Percentiles rank a stretch among this genome's conserved stretches.
Evolutionary conservation across 1,139 yeast species (phyloP).

Genomic region (Candida neerlandica): DNA sequence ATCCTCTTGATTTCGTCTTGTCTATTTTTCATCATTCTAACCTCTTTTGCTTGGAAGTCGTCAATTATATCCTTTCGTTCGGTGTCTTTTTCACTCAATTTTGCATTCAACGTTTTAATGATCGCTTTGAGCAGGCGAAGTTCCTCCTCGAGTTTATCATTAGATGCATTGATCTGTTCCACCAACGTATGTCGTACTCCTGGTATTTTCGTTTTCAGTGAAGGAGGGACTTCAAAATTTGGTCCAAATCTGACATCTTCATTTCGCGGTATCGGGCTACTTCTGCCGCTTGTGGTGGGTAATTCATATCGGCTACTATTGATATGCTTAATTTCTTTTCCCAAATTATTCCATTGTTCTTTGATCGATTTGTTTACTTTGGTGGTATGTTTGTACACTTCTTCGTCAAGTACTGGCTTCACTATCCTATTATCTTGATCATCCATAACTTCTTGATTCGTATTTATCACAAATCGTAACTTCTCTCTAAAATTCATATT

Average conservation of each 20-base stretch:
- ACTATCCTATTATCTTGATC: slow-evolving; percentile 2
- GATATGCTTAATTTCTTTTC: slow-evolving; percentile 1
- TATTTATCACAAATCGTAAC: neutral
- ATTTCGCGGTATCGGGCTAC: neutral
- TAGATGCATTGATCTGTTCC: neutral
- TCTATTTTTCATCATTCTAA: neutral
- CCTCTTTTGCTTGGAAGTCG: slow-evolving; percentile 4
- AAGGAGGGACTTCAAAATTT: neutral
- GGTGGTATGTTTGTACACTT: neutral
- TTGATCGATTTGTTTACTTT: neutral
- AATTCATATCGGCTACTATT: neutral
- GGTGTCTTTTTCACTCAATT: neutral
- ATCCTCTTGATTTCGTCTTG: slow-evolving; percentile 1
- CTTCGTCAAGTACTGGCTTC: slow-evolving; percentile 3
- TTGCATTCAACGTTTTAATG: neutral
- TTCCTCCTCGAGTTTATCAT: neutral
- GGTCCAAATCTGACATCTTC: neutral
- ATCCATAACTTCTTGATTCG: slow-evolving; percentile 2
- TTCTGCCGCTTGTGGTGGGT: neutral
- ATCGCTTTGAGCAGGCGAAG: neutral
- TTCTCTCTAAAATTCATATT: slow-evolving; percentile 3
- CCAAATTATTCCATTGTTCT: neutral
- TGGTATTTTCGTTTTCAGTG: neutral
- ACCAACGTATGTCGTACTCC: neutral
- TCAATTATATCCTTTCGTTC: slow-evolving; percentile 5